A percentile compares a stretch with the other conserved stretches of the same genome.
Evolutionary conservation across 306 rosid genomes (phyloP).

Genomic region (Medicago ruthenica): DNA sequence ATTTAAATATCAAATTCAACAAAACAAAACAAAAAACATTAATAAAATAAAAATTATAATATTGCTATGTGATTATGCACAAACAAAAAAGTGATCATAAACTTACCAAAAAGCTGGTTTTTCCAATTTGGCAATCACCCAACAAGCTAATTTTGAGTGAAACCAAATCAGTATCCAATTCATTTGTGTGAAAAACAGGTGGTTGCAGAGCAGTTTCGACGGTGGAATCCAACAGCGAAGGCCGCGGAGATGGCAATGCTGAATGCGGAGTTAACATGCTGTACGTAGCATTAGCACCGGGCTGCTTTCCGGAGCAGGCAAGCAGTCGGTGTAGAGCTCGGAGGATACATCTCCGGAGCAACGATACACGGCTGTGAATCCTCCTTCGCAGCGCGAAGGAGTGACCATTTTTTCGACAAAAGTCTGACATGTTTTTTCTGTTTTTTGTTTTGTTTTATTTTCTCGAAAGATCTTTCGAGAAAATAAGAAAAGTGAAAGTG

Average conservation of each 20-base stretch:
- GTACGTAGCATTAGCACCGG: constrained; percentile 47
- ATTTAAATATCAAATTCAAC: not conserved
- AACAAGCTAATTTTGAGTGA: constrained; percentile 81
- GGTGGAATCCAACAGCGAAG: not conserved
- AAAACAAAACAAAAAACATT: not conserved
- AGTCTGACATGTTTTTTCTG: constrained; percentile 40
- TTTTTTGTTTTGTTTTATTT: no score
- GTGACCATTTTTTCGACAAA: constrained; percentile 32
- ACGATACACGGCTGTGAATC: constrained; percentile 52
- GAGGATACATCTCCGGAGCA: constrained; percentile 68
- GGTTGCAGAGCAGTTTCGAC: not conserved
- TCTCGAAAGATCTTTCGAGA: not conserved
- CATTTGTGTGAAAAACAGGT: constrained; percentile 40
- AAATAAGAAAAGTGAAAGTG: constrained; percentile 21
- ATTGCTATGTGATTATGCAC: no score
- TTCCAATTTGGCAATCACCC: constrained; percentile 87
- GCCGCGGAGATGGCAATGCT: constrained; percentile 31
- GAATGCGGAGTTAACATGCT: constrained; percentile 52
- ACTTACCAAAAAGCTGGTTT: constrained; percentile 86
- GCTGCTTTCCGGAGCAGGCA: constrained; percentile 59
- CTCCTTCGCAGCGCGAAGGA: constrained; percentile 44
- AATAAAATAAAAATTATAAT: no score
- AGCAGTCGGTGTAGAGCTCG: constrained; percentile 58
- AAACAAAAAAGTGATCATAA: not conserved
- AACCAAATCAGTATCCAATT: constrained; percentile 74